These are phyloP conservation scores for Cercospora brassicicola DNA, from an alignment of 2,329 filamentous ascomycete species.

Conservation along the genomic window DNA sequence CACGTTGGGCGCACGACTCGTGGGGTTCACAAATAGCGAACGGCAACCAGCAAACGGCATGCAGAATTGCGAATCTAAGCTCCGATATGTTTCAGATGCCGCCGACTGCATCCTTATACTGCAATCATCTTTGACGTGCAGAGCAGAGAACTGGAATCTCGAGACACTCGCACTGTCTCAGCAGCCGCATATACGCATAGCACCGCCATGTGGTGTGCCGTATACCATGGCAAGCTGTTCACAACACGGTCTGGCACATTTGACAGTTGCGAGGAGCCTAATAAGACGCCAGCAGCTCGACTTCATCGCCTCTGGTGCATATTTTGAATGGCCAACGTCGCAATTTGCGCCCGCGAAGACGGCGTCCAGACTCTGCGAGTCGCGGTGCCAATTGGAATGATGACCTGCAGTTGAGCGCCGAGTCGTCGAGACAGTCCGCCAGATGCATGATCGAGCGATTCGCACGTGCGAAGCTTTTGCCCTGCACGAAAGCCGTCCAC, in stretches of 20 bases:
- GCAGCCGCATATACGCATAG: background rate
- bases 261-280: background rate
- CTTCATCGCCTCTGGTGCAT: background rate
- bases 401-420: background rate
- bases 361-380: background rate
- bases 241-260: background rate
- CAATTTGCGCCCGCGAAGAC: background rate
- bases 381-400: background rate
- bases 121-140: no score
- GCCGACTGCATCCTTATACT: background rate
- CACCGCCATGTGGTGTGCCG: background rate
- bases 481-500: background rate
- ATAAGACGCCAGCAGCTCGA: background rate
- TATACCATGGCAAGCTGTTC: background rate
- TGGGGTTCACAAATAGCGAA: background rate
- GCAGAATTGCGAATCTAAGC: background rate
- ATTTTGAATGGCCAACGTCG: background rate
- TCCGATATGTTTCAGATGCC: constrained; percentile 2
- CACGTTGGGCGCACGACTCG: background rate
- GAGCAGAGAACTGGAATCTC: background rate
- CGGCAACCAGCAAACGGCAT: background rate
- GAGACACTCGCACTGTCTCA: background rate
- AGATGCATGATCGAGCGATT: background rate
- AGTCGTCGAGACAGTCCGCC: background rate
- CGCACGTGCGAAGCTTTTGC: constrained; percentile 1